Conservation (phyloP, 2,329 filamentous ascomycete species). For the Penicillium fuscoglaucum region DNA sequence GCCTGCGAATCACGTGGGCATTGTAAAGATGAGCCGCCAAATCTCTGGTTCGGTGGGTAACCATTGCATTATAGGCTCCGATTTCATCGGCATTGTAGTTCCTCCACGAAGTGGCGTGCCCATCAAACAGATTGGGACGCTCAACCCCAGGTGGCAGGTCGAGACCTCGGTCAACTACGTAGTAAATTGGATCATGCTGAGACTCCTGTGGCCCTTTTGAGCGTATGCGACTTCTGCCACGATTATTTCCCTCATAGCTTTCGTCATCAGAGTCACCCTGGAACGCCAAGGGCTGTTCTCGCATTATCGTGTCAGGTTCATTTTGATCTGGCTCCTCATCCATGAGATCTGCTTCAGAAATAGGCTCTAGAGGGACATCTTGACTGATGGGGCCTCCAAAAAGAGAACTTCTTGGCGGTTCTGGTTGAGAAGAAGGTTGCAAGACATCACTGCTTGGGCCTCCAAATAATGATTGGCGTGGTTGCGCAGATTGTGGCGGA, state of each 20-base stretch:
- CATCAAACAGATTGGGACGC: constrained; percentile 62
- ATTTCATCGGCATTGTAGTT: constrained; percentile 90
- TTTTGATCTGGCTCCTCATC: constrained; percentile 3
- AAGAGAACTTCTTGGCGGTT: constrained; percentile 25
- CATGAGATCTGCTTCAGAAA: constrained; percentile 11
- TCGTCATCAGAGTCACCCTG: constrained; percentile 29
- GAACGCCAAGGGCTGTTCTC: constrained; percentile 19
- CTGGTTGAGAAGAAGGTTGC: constrained; percentile 34
- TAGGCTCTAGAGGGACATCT: constrained; percentile 20
- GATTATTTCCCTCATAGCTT: constrained; percentile 24
- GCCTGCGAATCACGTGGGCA: constrained; percentile 65
- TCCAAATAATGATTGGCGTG: constrained; percentile 21
- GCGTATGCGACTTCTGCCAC: constrained; percentile 7
- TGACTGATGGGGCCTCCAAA: constrained; percentile 33
- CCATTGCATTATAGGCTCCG: constrained; percentile 62
- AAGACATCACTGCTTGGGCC: constrained; percentile 28
- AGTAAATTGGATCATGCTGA: constrained; percentile 4
- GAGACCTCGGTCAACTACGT: constrained; percentile 23
- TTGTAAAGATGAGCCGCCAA: constrained; percentile 78
- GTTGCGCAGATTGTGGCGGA: constrained; percentile 24
- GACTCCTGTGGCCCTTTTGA: background rate
- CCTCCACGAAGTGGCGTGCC: constrained; percentile 68
- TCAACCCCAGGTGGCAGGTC: constrained; percentile 19
- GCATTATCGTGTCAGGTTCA: constrained; percentile 26
- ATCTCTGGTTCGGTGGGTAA: constrained; percentile 64